Conservation (phyloP, 1,284 basidiomycete genomes). For the Farysia itapuensis region DNA sequence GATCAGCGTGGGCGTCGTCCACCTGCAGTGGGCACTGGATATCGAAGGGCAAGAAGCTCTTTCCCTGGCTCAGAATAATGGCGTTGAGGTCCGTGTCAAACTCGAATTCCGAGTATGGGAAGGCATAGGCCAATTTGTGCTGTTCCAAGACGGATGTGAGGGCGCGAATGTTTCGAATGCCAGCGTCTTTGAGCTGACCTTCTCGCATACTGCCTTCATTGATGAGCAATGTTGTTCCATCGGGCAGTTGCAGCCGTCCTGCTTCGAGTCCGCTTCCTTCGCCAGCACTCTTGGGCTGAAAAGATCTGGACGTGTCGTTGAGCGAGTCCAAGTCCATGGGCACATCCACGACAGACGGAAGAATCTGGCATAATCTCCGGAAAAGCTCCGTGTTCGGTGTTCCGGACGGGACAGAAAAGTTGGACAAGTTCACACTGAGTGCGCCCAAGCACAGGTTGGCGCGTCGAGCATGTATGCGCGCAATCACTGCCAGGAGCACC, state of each 20-base stretch:
- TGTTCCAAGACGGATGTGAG: constrained; percentile 71
- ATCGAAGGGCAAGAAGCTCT: constrained; percentile 60
- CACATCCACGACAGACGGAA: constrained; percentile 66
- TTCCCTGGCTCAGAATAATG: constrained; percentile 70
- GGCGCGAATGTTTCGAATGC: constrained; percentile 70
- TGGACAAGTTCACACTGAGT: constrained; percentile 65
- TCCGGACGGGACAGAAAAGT: constrained; percentile 59
- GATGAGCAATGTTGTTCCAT: constrained; percentile 68
- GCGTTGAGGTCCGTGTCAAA: constrained; percentile 75
- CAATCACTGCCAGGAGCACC: constrained; percentile 70
- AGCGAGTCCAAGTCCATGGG: constrained; percentile 62
- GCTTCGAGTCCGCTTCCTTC: constrained; percentile 74
- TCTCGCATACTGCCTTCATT: constrained; percentile 72
- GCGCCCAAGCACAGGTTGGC: constrained; percentile 72
- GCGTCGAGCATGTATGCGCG: constrained; percentile 71
- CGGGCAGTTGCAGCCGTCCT: constrained; percentile 73
- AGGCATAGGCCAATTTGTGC: constrained; percentile 75
- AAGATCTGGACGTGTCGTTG: constrained; percentile 63
- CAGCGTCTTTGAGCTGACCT: constrained; percentile 70
- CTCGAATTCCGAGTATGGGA: constrained; percentile 74
- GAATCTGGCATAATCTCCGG: constrained; percentile 62
- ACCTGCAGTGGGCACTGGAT: constrained; percentile 31
- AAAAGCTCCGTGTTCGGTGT: constrained; percentile 67
- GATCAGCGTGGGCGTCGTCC: background rate
- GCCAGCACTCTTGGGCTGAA: constrained; percentile 65